These are phyloP conservation scores for Aspergillus fischeri DNA, from an alignment of 2,329 filamentous ascomycete genomes.

Conservation along the genomic window DNA sequence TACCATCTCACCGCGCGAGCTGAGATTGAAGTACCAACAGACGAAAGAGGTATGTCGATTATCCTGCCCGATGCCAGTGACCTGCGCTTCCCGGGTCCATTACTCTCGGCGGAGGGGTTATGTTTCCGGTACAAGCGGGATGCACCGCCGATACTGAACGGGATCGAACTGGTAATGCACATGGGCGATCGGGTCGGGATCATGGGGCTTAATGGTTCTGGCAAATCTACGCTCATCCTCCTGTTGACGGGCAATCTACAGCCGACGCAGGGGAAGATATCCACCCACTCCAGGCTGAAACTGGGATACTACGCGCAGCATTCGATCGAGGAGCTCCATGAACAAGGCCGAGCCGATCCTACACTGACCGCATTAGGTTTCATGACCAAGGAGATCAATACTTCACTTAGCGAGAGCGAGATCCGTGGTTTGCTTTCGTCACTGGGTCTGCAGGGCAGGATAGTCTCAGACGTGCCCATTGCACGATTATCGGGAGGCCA, in stretches of 20 bases:
- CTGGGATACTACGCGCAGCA: constrained; percentile 78
- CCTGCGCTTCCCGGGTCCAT: constrained; percentile 68
- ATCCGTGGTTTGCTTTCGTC: constrained; percentile 62
- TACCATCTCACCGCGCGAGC: constrained; percentile 56
- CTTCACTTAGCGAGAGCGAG: constrained; percentile 60
- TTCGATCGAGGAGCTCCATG: constrained; percentile 65
- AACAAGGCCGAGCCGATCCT: constrained; percentile 48
- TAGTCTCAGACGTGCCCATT: constrained; percentile 70
- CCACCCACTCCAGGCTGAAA: constrained; percentile 64
- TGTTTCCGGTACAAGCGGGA: constrained; percentile 58
- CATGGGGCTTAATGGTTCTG: constrained; percentile 73
- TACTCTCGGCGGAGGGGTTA: constrained; percentile 68
- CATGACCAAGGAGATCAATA: constrained; percentile 53
- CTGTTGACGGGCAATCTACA: constrained; percentile 60
- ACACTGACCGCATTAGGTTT: constrained; percentile 62
- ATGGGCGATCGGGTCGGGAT: constrained; percentile 72
- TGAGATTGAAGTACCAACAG: constrained; percentile 67
- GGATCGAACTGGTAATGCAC: constrained; percentile 65
- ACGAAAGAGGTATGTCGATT: constrained; percentile 56
- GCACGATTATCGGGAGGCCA: constrained; percentile 75
- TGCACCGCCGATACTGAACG: constrained; percentile 52
- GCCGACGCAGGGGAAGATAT: constrained; percentile 59
- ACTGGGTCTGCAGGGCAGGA: constrained; percentile 65
- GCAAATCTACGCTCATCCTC: constrained; percentile 74
- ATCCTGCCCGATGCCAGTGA: constrained; percentile 61